These are phyloP conservation scores for Penicillium italicum DNA, from an alignment of 2,329 filamentous ascomycete genomes.

Conservation along the genomic window DNA sequence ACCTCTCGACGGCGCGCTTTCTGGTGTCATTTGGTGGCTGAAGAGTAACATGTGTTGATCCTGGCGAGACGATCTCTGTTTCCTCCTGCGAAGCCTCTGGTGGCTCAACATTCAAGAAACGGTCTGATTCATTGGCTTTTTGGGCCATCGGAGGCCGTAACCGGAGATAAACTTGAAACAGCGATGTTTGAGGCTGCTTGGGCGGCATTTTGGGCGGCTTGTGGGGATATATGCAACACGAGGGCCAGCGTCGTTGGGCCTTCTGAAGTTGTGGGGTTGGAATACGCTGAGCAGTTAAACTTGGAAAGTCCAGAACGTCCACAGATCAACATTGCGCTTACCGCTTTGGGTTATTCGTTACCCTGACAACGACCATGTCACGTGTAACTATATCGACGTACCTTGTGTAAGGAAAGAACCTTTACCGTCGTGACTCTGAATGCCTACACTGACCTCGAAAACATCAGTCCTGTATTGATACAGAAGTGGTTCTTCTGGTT, in stretches of 20 bases:
- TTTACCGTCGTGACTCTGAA: slow-evolving; percentile 35
- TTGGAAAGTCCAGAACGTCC: slow-evolving; percentile 2
- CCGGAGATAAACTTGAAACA: slow-evolving; percentile 90
- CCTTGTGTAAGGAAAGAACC: no score
- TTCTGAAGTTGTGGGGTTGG: not conserved
- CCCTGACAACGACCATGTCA: not conserved
- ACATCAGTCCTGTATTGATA: slow-evolving; percentile 34
- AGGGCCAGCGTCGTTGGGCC: not conserved
- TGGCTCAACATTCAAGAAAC: slow-evolving; percentile 75
- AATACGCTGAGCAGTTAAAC: not conserved
- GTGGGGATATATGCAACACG: not conserved
- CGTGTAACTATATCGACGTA: not conserved
- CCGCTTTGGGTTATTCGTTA: not conserved
- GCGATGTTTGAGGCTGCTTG: slow-evolving; percentile 53
- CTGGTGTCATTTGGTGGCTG: slow-evolving; percentile 79
- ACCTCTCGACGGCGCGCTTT: slow-evolving; percentile 85
- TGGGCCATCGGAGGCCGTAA: slow-evolving; percentile 62
- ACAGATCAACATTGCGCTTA: slow-evolving; percentile 4
- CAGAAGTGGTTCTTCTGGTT: slow-evolving; percentile 55
- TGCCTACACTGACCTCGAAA: slow-evolving; percentile 32
- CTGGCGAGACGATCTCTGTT: slow-evolving; percentile 19
- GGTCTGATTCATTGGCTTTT: slow-evolving; percentile 48
- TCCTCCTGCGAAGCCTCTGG: slow-evolving; percentile 38
- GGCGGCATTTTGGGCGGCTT: slow-evolving; percentile 26
- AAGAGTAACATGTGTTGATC: slow-evolving; percentile 67